A percentile compares a stretch with the other conserved stretches of the same genome.
Evolutionary conservation across 805 yeast genomes (phyloP).

Genomic region (Schwanniomyces yamadae): DNA sequence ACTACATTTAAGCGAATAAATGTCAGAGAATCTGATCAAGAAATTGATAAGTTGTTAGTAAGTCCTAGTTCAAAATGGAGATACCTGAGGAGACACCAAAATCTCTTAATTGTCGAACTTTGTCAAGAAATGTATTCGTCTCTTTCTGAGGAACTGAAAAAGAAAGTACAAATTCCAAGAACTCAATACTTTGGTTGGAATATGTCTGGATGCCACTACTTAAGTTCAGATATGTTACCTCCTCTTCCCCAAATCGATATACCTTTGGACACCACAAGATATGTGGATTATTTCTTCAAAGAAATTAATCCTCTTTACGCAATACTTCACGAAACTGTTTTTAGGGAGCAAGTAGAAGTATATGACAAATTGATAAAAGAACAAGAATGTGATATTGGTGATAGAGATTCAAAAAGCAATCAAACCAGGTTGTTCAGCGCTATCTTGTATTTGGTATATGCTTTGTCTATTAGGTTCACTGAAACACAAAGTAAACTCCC

Average conservation of each 20-base stretch:
- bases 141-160: slow-evolving; percentile 32
- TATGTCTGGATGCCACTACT: slow-evolving; percentile 56
- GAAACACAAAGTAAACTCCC: slow-evolving; percentile 38
- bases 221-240: slow-evolving; percentile 35
- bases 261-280: slow-evolving; percentile 11
- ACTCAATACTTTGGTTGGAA: slow-evolving; percentile 68
- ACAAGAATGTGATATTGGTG: slow-evolving; percentile 15
- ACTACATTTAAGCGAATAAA: slow-evolving; percentile 10
- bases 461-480: slow-evolving; percentile 50
- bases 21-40: slow-evolving; percentile 2
- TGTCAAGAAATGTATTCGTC: slow-evolving; percentile 32
- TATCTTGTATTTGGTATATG: slow-evolving; percentile 47
- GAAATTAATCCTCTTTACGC: slow-evolving; percentile 54
- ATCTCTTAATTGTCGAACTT: slow-evolving; percentile 38
- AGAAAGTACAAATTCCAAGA: slow-evolving; percentile 47
- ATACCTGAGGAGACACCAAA: slow-evolving; percentile 46
- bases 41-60: slow-evolving; percentile 15
- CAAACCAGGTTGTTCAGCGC: slow-evolving; percentile 52
- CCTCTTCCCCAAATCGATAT: slow-evolving; percentile 24
- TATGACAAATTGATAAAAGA: slow-evolving; percentile 22
- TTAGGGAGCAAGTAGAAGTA: slow-evolving; percentile 46
- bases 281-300: slow-evolving; percentile 42
- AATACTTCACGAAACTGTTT: slow-evolving; percentile 53
- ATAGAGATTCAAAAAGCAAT: slow-evolving; percentile 24
- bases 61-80: slow-evolving; percentile 44